phyloP scores from a whole-genome alignment of 306 rosid species.

The Gillenia trifoliata region DNA sequence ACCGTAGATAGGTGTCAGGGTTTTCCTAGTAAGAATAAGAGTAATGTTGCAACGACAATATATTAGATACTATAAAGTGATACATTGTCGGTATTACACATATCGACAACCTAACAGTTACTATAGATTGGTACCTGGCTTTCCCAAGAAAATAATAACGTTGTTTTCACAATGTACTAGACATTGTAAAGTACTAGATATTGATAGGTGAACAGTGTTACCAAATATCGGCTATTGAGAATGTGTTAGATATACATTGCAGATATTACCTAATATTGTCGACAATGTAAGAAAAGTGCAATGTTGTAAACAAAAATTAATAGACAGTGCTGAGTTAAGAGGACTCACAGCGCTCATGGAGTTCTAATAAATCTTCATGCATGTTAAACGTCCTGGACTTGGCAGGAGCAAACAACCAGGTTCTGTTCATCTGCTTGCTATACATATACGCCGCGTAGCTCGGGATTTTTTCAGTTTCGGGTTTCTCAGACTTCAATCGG shows the following conservation, averaged over 20 bases:
- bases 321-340: not conserved
- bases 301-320: not conserved
- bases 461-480: conserved; percentile 34
- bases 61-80: not conserved
- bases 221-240: too few relatives aligned
- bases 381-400: conserved; percentile 10
- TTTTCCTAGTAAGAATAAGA: too few relatives aligned
- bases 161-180: not conserved
- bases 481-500: conserved; percentile 14
- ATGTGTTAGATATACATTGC: not conserved
- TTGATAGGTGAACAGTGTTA: too few relatives aligned
- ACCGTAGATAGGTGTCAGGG: too few relatives aligned
- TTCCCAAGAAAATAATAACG: too few relatives aligned
- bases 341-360: conserved; percentile 11
- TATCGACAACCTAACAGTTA: not conserved
- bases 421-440: conserved; percentile 49
- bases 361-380: conserved; percentile 5
- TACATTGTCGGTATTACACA: not conserved
- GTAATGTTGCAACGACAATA: too few relatives aligned
- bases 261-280: not conserved
- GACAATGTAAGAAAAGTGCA: not conserved
- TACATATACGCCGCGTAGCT: conserved; percentile 49
- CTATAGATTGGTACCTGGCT: too few relatives aligned
- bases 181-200: not conserved
- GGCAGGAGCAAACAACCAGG: conserved; percentile 44